Evolutionary conservation across 2,329 filamentous ascomycete species (phyloP).

Genomic region (Xylaria hypoxylon): DNA sequence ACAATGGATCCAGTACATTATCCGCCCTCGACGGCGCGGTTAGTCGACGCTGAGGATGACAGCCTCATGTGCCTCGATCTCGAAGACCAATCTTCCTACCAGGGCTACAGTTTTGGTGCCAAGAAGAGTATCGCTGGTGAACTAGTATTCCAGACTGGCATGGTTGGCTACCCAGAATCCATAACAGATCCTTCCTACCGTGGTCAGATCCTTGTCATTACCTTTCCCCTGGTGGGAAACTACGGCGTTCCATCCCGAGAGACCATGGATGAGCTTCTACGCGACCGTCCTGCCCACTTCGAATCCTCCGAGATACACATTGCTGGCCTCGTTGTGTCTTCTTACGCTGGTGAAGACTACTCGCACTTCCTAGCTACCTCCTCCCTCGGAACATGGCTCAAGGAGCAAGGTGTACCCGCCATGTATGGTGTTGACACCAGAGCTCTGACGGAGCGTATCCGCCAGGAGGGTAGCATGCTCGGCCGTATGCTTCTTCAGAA

Average conservation of each 20-base stretch:
- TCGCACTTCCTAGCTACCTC: constrained; percentile 93
- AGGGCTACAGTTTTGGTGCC: constrained; percentile 96
- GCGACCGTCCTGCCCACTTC: constrained; percentile 90
- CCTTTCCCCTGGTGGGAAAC: constrained; percentile 95
- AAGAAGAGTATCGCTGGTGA: constrained; percentile 95
- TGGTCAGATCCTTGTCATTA: constrained; percentile 95
- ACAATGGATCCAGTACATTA: constrained; percentile 58
- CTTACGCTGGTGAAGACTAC: constrained; percentile 94
- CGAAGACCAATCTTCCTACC: constrained; percentile 89
- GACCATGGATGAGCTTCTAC: constrained; percentile 83
- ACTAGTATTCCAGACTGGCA: constrained; percentile 98
- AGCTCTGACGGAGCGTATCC: constrained; percentile 92
- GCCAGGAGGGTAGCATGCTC: constrained; percentile 95
- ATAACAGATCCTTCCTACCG: constrained; percentile 89
- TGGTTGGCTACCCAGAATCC: constrained; percentile 98
- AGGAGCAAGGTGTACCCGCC: constrained; percentile 93
- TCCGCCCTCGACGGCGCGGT: constrained; percentile 71
- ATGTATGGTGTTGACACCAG: constrained; percentile 96
- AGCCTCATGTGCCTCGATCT: constrained; percentile 88
- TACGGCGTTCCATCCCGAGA: constrained; percentile 95
- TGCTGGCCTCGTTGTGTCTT: constrained; percentile 88
- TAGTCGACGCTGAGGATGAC: constrained; percentile 64
- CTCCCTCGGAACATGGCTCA: constrained; percentile 93
- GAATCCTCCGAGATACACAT: constrained; percentile 94
- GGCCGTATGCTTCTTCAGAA: constrained; percentile 87